Percentiles rank a stretch among this genome's conserved stretches.
Evolutionary conservation across 2,329 filamentous ascomycete genomes (phyloP).

Genomic region (Pseudocercospora fuligena): DNA sequence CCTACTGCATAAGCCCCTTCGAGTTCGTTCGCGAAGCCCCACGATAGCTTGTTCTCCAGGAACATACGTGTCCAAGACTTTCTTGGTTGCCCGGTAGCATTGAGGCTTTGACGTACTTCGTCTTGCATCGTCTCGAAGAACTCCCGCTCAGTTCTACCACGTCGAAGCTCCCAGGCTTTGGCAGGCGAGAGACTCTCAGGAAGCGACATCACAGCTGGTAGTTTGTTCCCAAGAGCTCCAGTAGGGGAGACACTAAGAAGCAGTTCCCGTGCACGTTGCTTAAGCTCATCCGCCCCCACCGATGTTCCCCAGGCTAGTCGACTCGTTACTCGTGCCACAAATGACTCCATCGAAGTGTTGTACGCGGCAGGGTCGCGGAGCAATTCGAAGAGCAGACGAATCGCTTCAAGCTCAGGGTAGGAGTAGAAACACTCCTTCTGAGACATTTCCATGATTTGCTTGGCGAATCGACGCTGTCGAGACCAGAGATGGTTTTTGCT

Average conservation of each 20-base stretch:
- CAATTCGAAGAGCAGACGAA: slow-evolving; percentile 51
- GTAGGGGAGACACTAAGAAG: slow-evolving; percentile 53
- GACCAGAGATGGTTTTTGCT: slow-evolving; percentile 48
- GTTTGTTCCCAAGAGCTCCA: slow-evolving; percentile 52
- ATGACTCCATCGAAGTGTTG: slow-evolving; percentile 51
- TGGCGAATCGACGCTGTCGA: slow-evolving; percentile 52
- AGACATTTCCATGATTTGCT: slow-evolving; percentile 52
- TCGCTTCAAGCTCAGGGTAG: slow-evolving; percentile 52
- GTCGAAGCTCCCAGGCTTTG: slow-evolving; percentile 52
- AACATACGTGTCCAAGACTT: slow-evolving; percentile 52
- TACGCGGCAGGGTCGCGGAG: slow-evolving; percentile 50
- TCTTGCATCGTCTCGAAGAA: slow-evolving; percentile 53
- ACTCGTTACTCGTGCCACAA: slow-evolving; percentile 53
- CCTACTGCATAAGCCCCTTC: slow-evolving; percentile 54
- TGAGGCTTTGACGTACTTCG: slow-evolving; percentile 45
- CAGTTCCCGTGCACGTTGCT: slow-evolving; percentile 53
- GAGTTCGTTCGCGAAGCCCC: slow-evolving; percentile 49
- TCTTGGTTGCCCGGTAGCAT: slow-evolving; percentile 11
- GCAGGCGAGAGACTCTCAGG: slow-evolving; percentile 49
- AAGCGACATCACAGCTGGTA: slow-evolving; percentile 52
- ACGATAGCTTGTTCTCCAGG: slow-evolving; percentile 46
- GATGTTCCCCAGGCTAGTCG: slow-evolving; percentile 53
- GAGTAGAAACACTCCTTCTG: slow-evolving; percentile 47
- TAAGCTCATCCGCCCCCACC: slow-evolving; percentile 52
- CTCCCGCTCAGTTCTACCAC: slow-evolving; percentile 48